Evolutionary conservation across 1,284 basidiomycete genomes (phyloP), one percentile per base, ranked within the genome.

Genomic region (Trichosporon asahii): DNA sequence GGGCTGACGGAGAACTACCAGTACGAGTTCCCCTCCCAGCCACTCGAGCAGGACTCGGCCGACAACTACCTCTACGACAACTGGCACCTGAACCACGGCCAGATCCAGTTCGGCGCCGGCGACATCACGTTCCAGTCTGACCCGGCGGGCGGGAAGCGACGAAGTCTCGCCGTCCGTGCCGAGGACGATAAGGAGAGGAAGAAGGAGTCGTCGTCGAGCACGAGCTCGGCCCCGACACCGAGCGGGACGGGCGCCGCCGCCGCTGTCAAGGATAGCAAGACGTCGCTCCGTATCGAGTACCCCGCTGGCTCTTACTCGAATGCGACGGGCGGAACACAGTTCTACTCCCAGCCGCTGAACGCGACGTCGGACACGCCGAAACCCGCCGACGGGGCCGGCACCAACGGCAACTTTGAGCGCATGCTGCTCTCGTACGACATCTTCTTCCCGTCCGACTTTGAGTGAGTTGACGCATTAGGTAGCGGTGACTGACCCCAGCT

Each of bases 251-350:
- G 37, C 72, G 78, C 46, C 21, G 23, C 64, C 4, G 63, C 15
- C 37, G 12, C 31, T 18, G n/a, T 25, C 7, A 67, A 65, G 11
- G 73, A 76, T 8, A 68, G 75, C 66, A 46, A 72, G 3, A 73
- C 80, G 6, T 82, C 81, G 3, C 75, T 85, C 3, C 68, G 77
- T 8, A 76, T 84, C 57, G 73, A 76, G 49, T 85, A 85, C 70
- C 81, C 81, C 0, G 66, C 75, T 31, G 84, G 83, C 8, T 80
- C 77, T 37, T 85, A 82, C 71, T 79, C 77, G 8, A 75, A 78
- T n/a, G 63, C 64, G 5, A 83, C 81, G 0, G 83, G 84, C 33
- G 84, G 84, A 0, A 79, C 83, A 0, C 83, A 84, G 73, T 85
- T 84, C 74, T 81, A 81, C 68, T 75, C 81, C 3, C 69, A 79